Evolutionary conservation across 169 alveolate species (phyloP).

Genomic region (Blepharisma undulans): DNA sequence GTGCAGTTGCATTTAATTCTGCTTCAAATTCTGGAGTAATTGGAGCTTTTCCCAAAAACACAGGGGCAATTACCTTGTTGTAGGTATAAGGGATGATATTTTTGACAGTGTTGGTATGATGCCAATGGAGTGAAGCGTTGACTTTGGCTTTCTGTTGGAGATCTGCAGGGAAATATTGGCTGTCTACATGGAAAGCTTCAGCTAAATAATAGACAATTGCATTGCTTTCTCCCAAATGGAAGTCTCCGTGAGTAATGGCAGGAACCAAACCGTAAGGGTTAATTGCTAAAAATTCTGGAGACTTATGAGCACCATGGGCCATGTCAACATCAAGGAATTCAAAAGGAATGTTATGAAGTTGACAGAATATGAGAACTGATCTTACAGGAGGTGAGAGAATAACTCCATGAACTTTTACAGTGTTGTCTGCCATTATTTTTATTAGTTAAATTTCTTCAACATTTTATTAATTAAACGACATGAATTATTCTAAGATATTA

Average conservation of each 20-base stretch:
- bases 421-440: constrained; percentile 8
- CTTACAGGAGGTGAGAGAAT: constrained; percentile 44
- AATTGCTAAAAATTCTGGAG: constrained; percentile 43
- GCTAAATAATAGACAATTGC: constrained; percentile 55
- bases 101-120: not conserved
- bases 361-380: constrained; percentile 31
- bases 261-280: constrained; percentile 58
- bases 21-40: not conserved
- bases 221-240: constrained; percentile 49
- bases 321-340: constrained; percentile 35
- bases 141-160: not conserved
- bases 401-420: constrained; percentile 18
- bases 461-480: not conserved
- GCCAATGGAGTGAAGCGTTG: constrained; percentile 3
- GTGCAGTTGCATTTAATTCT: not conserved
- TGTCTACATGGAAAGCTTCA: not conserved
- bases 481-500: not conserved
- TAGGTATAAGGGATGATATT: not conserved
- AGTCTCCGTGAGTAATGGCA: constrained; percentile 58
- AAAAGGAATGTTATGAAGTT: not conserved
- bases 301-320: constrained; percentile 31
- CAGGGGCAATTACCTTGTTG: not conserved
- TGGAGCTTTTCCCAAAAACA: not conserved
- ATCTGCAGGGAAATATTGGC: not conserved
- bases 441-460: not conserved